Conservation (phyloP, 805 yeast genomes). For the Teunomyces funiuensis region DNA sequence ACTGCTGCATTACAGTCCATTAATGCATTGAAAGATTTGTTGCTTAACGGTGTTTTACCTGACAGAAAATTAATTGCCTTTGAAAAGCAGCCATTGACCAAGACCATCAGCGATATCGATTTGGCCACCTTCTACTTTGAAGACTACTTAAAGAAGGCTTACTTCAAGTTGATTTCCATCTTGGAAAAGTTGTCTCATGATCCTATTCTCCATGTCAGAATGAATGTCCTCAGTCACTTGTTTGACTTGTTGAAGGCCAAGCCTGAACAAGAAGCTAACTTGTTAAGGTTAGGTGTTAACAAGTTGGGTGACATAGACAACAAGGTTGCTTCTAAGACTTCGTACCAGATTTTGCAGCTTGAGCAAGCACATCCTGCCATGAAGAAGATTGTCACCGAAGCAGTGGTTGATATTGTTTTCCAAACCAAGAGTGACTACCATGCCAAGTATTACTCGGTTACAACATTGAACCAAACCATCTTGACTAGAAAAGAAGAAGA, state of each 20-base stretch:
- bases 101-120: conserved; percentile 41
- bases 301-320: conserved; percentile 92
- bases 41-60: conserved; percentile 79
- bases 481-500: conserved; percentile 72
- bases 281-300: conserved; percentile 85
- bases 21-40: conserved; percentile 85
- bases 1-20: conserved; percentile 90
- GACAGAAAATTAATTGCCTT: conserved; percentile 80
- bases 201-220: conserved; percentile 83
- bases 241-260: conserved; percentile 78
- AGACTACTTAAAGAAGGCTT: conserved; percentile 77
- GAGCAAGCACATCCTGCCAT: conserved; percentile 95
- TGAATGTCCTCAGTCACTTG: conserved; percentile 71
- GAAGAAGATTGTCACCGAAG: conserved; percentile 77
- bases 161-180: conserved; percentile 71
- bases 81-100: conserved; percentile 64
- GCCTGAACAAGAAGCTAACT: conserved; percentile 96
- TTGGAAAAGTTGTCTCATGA: conserved; percentile 86
- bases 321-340: conserved; percentile 85
- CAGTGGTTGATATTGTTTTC: conserved; percentile 78
- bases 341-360: conserved; percentile 72
- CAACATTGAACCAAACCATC: conserved; percentile 91
- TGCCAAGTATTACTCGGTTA: conserved; percentile 81
- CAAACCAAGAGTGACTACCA: conserved; percentile 74
- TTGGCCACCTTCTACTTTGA: conserved; percentile 82